phyloP scores from a whole-genome alignment of 129 eudicot species.

The Lactuca sativa region DNA sequence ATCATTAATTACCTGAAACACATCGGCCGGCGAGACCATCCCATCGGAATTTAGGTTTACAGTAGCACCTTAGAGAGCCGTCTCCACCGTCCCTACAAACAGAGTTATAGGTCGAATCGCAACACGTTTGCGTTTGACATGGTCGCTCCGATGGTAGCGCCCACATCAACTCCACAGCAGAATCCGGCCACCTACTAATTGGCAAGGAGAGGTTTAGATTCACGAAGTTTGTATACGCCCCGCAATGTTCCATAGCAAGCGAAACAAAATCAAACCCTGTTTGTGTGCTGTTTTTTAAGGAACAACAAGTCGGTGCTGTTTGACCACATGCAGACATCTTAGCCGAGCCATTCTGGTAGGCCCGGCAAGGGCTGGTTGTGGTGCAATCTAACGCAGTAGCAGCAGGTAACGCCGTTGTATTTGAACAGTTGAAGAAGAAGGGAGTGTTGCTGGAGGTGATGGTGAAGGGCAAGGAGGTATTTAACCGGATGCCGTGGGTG shows the following conservation, averaged over 20 bases:
- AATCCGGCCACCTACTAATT: conserved; percentile 46
- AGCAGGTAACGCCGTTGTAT: conserved; percentile 30
- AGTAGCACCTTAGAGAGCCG: conserved; percentile 43
- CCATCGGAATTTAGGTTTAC: conserved; percentile 51
- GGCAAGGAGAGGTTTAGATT: conserved; percentile 38
- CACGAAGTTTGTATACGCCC: conserved; percentile 50
- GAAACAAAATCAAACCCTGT: conserved; percentile 42
- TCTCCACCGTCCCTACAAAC: conserved; percentile 18
- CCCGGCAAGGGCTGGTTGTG: conserved; percentile 32
- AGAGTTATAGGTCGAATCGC: conserved; percentile 22
- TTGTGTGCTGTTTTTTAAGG: conserved; percentile 43
- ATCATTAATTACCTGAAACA: conserved; percentile 21
- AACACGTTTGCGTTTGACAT: conserved; percentile 37
- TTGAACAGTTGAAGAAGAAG: conserved; percentile 41
- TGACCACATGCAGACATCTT: conserved; percentile 29
- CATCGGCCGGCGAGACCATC: conserved; percentile 41
- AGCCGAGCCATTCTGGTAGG: conserved; percentile 33
- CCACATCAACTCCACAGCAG: conserved; percentile 63
- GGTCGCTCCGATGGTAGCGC: conserved; percentile 46
- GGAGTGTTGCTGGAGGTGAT: conserved; percentile 44
- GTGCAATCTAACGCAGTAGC: conserved; percentile 43
- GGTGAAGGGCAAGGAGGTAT: conserved; percentile 46
- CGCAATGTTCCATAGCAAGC: conserved; percentile 34
- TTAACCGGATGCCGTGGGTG: conserved; percentile 40
- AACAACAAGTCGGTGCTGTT: conserved; percentile 25